Conservation (phyloP, 2,329 filamentous ascomycete species). For the Myriangium duriaei region DNA sequence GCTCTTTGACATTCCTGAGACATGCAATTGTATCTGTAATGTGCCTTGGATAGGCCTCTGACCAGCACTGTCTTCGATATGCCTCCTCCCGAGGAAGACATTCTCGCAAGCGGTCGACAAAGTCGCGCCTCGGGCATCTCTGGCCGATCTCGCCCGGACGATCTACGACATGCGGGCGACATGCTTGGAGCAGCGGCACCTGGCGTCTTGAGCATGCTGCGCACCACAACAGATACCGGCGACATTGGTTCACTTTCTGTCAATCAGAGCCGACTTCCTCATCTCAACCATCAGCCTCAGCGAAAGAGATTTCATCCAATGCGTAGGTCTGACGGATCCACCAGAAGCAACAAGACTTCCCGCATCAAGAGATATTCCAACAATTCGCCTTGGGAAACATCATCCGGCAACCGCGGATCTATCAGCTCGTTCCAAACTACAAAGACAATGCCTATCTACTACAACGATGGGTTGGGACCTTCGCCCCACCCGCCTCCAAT, state of each 20-base stretch:
- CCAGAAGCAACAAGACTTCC: slow-evolving; percentile 20
- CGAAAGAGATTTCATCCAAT: slow-evolving; percentile 24
- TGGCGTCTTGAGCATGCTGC: slow-evolving; percentile 38
- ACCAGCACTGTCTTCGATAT: slow-evolving; percentile 28
- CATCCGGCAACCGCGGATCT: slow-evolving; percentile 28
- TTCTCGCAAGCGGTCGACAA: slow-evolving; percentile 33
- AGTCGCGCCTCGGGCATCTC: slow-evolving; percentile 37
- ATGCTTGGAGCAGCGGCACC: slow-evolving; percentile 21
- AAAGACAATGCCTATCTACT: slow-evolving; percentile 28
- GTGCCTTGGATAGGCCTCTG: too few relatives aligned
- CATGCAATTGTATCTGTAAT: too few relatives aligned
- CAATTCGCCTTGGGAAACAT: slow-evolving; percentile 27
- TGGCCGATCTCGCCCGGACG: slow-evolving; percentile 19
- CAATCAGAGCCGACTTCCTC: slow-evolving; percentile 26
- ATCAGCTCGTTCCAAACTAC: slow-evolving; percentile 30
- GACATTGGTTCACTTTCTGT: slow-evolving; percentile 30
- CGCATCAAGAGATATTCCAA: slow-evolving; percentile 26
- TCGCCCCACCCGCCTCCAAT: slow-evolving; percentile 6
- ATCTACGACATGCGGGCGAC: slow-evolving; percentile 19
- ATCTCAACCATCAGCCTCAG: slow-evolving; percentile 23
- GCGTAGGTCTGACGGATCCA: slow-evolving; percentile 29
- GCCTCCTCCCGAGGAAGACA: slow-evolving; percentile 32
- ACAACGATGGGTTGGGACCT: slow-evolving; percentile 5
- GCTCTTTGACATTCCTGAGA: too few relatives aligned
- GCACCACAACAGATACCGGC: slow-evolving; percentile 37